Conservation (phyloP, 495 filamentous ascomycete genomes). For the Podospora anserina region DNA sequence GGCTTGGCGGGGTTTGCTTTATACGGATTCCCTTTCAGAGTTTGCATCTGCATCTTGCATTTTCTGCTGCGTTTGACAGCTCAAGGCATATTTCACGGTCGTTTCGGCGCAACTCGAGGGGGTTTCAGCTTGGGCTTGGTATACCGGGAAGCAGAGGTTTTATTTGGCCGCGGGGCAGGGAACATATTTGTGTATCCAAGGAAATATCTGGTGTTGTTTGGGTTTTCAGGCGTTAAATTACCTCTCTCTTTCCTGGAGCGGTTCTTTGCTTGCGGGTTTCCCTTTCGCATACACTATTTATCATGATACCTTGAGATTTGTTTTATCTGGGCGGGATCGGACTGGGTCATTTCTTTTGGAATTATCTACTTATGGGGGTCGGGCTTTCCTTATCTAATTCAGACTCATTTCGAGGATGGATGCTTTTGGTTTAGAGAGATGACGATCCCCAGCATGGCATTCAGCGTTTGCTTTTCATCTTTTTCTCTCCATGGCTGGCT, state of each 20-base stretch:
- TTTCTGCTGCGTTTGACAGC: slow-evolving; percentile 5
- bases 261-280: slow-evolving; percentile 2
- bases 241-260: not conserved
- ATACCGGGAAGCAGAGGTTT: slow-evolving; percentile 12
- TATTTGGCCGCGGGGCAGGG: slow-evolving; percentile 10
- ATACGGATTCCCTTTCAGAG: not conserved
- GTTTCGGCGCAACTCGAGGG: slow-evolving; percentile 12
- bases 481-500: not conserved
- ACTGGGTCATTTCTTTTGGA: not conserved
- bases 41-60: slow-evolving; percentile 11
- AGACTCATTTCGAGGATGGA: not conserved
- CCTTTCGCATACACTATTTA: slow-evolving; percentile 1
- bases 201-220: slow-evolving; percentile 11
- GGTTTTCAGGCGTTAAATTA: slow-evolving; percentile 5
- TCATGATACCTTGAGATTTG: slow-evolving; percentile 23
- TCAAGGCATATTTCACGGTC: slow-evolving; percentile 22
- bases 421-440: slow-evolving; percentile 1
- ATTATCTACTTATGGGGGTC: not conserved
- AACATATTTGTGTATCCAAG: not conserved
- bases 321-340: slow-evolving; percentile 2
- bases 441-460: not conserved
- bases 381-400: slow-evolving; percentile 4
- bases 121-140: slow-evolving; percentile 13
- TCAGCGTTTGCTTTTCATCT: not conserved
- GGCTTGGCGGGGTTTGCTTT: not conserved